phyloP scores from a whole-genome alignment of 2,329 filamentous ascomycete species.

The Cercospora janseana region DNA sequence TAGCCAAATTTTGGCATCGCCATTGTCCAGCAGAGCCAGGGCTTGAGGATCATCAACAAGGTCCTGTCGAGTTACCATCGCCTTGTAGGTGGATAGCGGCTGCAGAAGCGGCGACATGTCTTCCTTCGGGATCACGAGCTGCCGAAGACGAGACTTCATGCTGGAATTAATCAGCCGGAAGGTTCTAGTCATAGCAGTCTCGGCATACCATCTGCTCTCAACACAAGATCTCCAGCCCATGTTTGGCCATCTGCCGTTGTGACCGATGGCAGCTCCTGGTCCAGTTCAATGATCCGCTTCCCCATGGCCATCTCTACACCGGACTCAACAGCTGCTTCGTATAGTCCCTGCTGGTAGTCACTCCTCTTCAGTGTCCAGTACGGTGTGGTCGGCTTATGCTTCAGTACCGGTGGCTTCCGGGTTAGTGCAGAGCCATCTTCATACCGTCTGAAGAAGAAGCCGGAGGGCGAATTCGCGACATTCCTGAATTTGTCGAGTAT shows the following conservation, averaged over 20 bases:
- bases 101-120: slow-evolving; percentile 9
- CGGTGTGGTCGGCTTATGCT: background rate
- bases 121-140: slow-evolving; percentile 2
- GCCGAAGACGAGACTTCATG: slow-evolving; percentile 11
- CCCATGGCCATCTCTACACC: slow-evolving; percentile 6
- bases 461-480: slow-evolving; percentile 4
- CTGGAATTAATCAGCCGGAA: slow-evolving; percentile 5
- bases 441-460: slow-evolving; percentile 11
- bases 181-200: background rate
- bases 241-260: slow-evolving; percentile 8
- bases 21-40: background rate
- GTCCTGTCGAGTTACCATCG: slow-evolving; percentile 7
- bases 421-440: slow-evolving; percentile 2
- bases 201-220: slow-evolving; percentile 7
- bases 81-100: slow-evolving; percentile 9
- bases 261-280: slow-evolving; percentile 1
- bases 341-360: slow-evolving; percentile 12
- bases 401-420: background rate
- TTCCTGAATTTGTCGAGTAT: slow-evolving; percentile 6
- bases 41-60: slow-evolving; percentile 3
- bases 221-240: slow-evolving; percentile 2
- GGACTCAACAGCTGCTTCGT: slow-evolving; percentile 1
- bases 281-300: background rate
- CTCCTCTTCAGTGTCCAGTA: slow-evolving; percentile 12
- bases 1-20: slow-evolving; percentile 7